Evolutionary conservation across 345 rosid species (phyloP), one percentile per base, ranked within the genome.

Genomic region (Linum tenue): DNA sequence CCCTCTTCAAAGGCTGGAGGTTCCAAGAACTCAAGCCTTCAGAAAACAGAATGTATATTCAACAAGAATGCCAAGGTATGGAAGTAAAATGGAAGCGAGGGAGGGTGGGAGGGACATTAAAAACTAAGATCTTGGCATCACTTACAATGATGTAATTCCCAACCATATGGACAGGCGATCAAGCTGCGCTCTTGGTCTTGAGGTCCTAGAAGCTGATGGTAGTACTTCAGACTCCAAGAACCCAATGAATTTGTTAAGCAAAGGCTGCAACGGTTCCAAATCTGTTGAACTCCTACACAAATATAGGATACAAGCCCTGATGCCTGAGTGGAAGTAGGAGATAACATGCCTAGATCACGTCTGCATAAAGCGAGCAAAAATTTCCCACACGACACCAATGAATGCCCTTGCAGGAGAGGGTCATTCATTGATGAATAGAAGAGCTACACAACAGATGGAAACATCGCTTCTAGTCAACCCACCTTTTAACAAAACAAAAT

Each of bases 1-100:
- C 96, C 97, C 73, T 90, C 97, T 88, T 94, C 99, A 70, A 90
- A 84, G 68, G 88, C 95, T 74, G 92, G 86, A 76, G 97, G 89
- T 74, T 94, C 99, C 69, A 94, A 73, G 81, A 85, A 90, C 72
- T 85, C 99, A 58, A 94, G 87, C 89, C 99, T 94, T 85, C 72
- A 48, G 9, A 15, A 48, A 48, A 48, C 53, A 48, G 53, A 15
- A 48, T 48, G 14, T 48, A 76, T 38, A 64, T 22, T 62, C 37
- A 51, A 6, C 70, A 1, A 48, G 12, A n/a, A 7, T 39, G 39
- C 50, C 39, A 72, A 60, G 72, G 75, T 8, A 63, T 14, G 9
- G 41, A 31, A 51, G 36, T 9, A 55, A 12, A 41, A 51, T 64
- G 66, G 62, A 38, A 69, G 11, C 62, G 41, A 43, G 31, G 31